Evolutionary conservation across 441 rosid species (phyloP).

Genomic region (Pelargonium fulgidum): DNA sequence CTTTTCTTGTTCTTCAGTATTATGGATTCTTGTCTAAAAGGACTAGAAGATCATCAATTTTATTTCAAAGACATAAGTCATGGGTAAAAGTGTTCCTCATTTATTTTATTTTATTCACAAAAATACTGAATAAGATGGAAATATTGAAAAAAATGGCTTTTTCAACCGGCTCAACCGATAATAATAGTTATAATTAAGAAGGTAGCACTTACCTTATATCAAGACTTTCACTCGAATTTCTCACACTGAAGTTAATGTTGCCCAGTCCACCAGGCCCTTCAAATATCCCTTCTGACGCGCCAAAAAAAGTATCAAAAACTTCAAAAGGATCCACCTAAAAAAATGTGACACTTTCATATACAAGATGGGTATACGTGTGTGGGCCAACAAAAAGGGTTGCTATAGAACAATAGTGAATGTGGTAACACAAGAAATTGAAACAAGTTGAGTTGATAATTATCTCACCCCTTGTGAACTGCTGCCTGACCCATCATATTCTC

Average conservation of each 20-base stretch:
- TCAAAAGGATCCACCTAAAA: slow-evolving; percentile 82
- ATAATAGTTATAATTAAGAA: not conserved
- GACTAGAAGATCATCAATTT: too few relatives aligned
- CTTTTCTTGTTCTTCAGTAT: too few relatives aligned
- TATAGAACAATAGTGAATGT: not conserved
- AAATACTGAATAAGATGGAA: not conserved
- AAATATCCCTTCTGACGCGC: slow-evolving; percentile 68
- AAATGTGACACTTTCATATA: not conserved
- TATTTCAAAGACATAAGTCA: too few relatives aligned
- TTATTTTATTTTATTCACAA: not conserved
- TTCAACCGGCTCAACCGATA: not conserved
- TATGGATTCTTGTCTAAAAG: too few relatives aligned
- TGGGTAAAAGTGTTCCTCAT: too few relatives aligned
- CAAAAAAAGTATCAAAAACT: slow-evolving; percentile 70
- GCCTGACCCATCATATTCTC: slow-evolving; percentile 46
- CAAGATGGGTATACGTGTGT: slow-evolving; percentile 10
- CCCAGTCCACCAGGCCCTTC: slow-evolving; percentile 49
- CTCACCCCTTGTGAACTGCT: slow-evolving; percentile 49
- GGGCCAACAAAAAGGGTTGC: not conserved
- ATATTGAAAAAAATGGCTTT: not conserved
- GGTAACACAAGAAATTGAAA: not conserved
- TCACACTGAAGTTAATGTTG: slow-evolving; percentile 50
- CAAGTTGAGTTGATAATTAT: slow-evolving; percentile 17
- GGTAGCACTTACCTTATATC: slow-evolving; percentile 52
- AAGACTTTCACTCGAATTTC: slow-evolving; percentile 50